Evolutionary conservation across 1,284 basidiomycete genomes (phyloP), one percentile per base, ranked within the genome.

Genomic region (Puccinia horiana): DNA sequence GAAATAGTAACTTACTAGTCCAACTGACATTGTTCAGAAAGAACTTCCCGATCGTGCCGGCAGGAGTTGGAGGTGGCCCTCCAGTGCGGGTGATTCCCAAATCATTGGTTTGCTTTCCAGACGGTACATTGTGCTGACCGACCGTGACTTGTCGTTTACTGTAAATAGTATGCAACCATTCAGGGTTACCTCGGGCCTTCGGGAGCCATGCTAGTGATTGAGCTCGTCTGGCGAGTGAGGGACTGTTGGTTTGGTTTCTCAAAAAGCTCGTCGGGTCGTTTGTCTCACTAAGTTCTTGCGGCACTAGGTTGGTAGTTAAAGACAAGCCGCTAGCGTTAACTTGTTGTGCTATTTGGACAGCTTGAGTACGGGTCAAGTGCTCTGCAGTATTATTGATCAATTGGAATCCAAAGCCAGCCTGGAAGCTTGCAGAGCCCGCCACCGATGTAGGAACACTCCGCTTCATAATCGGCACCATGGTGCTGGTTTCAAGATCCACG

Each of bases 11-110:
- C 77, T 54, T 73, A 80, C 77, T 80, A 26, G 29, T 14, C 77
- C 77, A 80, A 35, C 49, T 58, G 32, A 70, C 35, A 29, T 80
- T 80, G 47, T 80, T 80, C 67, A 75, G 35, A 42, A 74, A 81
- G 44, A 56, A 75, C n/a, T 75, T 73, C 18, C 56, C 70, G 2
- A 61, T 80, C 32, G 49, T 72, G 14, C 37, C 69, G 44, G 58
- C 32, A 47, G 70, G 79, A 23, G 79, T 61, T 26, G 79, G 69
- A 40, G 79, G 79, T 9, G 76, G 76, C 29, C 58, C 44, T 5
- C n/a, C 70, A 16, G 44, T 47, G 35, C 52, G 11, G 11, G 70
- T 74, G 18, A 81, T 47, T 23, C 67, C 65, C 18, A 32, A 2
- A 3, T 32, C 32, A 47, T 18, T 44, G 35, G 20, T 6, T 42